Conservation (phyloP, 2,329 filamentous ascomycete species). For the Thelonectria blattea region DNA sequence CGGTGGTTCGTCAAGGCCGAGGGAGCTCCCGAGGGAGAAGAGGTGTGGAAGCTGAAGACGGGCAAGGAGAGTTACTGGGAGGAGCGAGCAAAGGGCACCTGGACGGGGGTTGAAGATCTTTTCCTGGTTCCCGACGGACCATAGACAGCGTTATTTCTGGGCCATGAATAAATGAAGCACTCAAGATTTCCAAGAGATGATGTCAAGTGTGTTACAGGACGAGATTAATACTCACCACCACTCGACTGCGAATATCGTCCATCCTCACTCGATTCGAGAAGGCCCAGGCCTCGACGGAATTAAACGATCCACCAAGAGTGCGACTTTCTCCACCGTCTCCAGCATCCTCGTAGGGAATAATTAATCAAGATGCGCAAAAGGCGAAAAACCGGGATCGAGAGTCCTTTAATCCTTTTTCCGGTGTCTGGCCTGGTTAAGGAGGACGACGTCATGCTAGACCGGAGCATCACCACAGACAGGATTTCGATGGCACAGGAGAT, state of each 20-base stretch:
- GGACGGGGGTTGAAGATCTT: slow-evolving; percentile 63
- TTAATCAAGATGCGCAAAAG: background rate
- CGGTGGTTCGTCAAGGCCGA: slow-evolving; percentile 82
- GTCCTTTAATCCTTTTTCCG: background rate
- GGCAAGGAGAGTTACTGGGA: slow-evolving; percentile 96
- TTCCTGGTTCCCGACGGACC: slow-evolving; percentile 44
- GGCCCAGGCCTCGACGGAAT: background rate
- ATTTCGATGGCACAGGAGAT: too few relatives aligned
- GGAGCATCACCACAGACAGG: too few relatives aligned
- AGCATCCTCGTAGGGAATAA: background rate
- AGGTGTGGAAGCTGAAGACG: slow-evolving; percentile 76
- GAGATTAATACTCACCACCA: slow-evolving; percentile 1
- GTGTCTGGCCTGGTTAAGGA: background rate
- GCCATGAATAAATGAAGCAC: background rate
- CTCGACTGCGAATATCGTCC: background rate
- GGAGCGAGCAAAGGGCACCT: slow-evolving; percentile 71
- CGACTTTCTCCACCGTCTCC: background rate
- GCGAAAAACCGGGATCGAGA: background rate
- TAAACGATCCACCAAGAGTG: slow-evolving; percentile 1
- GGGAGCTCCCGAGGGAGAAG: slow-evolving; percentile 64
- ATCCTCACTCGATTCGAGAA: background rate
- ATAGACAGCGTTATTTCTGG: slow-evolving; percentile 24
- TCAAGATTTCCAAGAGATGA: background rate
- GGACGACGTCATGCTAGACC: too few relatives aligned
- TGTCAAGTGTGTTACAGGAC: slow-evolving; percentile 9